A percentile compares a stretch with the other conserved stretches of the same genome.
Conservation (phyloP, 2,329 filamentous ascomycete genomes). For the Aspergillus sp. region DNA sequence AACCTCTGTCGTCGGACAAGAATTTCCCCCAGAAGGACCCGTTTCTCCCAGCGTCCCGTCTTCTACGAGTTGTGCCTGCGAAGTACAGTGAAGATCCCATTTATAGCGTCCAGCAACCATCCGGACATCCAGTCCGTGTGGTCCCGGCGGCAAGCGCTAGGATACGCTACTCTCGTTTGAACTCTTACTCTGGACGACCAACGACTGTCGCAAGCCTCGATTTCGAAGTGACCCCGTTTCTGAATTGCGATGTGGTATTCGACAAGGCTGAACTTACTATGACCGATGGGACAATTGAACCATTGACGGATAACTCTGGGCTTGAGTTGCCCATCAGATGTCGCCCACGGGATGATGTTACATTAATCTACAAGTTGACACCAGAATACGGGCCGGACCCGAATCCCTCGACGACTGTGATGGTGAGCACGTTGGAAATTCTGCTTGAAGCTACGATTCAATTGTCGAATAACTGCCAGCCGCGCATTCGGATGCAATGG, state of each 20-base stretch:
- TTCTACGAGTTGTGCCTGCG: conserved; percentile 55
- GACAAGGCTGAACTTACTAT: conserved; percentile 48
- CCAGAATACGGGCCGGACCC: conserved; percentile 36
- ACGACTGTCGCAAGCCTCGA: conserved; percentile 54
- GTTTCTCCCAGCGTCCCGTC: conserved; percentile 56
- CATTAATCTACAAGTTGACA: conserved; percentile 54
- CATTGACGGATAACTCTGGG: conserved; percentile 36
- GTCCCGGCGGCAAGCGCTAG: conserved; percentile 56
- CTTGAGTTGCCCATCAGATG: conserved; percentile 39
- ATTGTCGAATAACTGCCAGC: conserved; percentile 40
- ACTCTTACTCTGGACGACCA: conserved; percentile 41
- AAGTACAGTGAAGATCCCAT: conserved; percentile 48
- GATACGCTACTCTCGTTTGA: conserved; percentile 53
- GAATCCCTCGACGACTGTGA: conserved; percentile 35
- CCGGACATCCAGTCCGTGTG: conserved; percentile 53
- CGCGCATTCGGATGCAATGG: conserved; percentile 49
- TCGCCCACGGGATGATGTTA: conserved; percentile 56
- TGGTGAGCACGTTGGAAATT: conserved; percentile 46
- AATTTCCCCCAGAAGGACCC: conserved; percentile 47
- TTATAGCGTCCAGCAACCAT: conserved; percentile 54
- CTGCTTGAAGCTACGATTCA: conserved; percentile 42
- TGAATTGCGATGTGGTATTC: conserved; percentile 50
- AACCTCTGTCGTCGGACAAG: conserved; percentile 52
- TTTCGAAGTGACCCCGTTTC: conserved; percentile 54
- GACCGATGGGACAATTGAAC: conserved; percentile 46